Base-by-base conservation (phyloP, 2,329 filamentous ascomycete species). In the Diaporthe humulicola region DNA sequence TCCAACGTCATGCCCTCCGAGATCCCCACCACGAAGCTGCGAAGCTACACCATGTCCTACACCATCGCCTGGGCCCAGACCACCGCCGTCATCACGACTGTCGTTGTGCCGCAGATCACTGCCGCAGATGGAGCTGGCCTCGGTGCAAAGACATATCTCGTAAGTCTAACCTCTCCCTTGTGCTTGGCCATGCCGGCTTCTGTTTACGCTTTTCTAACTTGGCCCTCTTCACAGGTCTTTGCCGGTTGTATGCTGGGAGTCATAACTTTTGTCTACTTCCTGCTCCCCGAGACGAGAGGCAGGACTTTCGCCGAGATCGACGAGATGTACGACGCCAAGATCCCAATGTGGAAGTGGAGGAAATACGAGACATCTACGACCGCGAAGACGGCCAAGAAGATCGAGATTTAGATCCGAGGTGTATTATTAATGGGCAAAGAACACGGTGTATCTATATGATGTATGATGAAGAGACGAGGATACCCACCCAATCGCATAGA, bases 21-120 rank as follows among this genome's bases (percentile, higher is more conserved):
- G 80, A 84, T 74, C 80, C 81, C 73, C 17, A 72, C 57, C 40
- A 60, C 73, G 7, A 67, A 58, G 45, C 12, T 74, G 48, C 73
- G 73, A 54, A 64, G 54, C 25, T 67, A 67, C 54, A 84, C 82
- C 40, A 81, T 84, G 81, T 80, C 82, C 12, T 84, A 82, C 60
- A 81, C 83, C 2, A 78, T 83, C 50, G 80, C 81, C 4, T 84
- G 82, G 64, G 79, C 80, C 19, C 82, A 82, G 60, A 80, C 80
- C 17, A 84, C 82, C 8, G 82, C 83, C 3, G 81, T 84, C 19
- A 82, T 84, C 50, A 84, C 83, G n/a, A 84, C 83, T 5, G 80
- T 84, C 19, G 83, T 79, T 3, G 82, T 84, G 15, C 83, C 82
- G 2, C 82, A 80, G 76, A 61, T 84, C 61, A 83, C 70, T 38